Conservation (phyloP, 2,329 filamentous ascomycete species). For the Botrytis squamosa region DNA sequence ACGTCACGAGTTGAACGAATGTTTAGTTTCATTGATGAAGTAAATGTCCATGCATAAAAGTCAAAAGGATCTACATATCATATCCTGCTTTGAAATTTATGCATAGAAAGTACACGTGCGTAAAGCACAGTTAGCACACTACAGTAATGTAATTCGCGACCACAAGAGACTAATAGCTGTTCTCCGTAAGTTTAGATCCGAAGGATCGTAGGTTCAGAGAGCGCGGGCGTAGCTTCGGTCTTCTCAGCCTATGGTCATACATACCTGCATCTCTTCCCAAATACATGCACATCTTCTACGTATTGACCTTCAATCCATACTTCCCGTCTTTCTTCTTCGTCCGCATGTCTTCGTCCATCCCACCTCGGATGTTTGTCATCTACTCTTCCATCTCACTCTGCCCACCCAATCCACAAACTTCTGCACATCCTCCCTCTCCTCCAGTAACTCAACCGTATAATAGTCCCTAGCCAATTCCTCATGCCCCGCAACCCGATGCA, state of each 20-base stretch:
- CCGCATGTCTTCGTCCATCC: neutral
- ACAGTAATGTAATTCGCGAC: neutral
- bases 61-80: neutral
- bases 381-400: slow-evolving; percentile 60
- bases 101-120: neutral
- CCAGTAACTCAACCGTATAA: slow-evolving; percentile 70
- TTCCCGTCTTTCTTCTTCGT: neutral
- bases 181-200: neutral
- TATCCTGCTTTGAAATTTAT: neutral
- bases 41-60: neutral
- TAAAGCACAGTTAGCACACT: accelerated
- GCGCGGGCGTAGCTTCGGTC: neutral
- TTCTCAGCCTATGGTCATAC: neutral
- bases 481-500: slow-evolving; percentile 72
- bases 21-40: neutral
- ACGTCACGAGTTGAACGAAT: neutral
- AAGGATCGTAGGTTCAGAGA: neutral
- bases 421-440: slow-evolving; percentile 68
- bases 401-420: slow-evolving; percentile 72
- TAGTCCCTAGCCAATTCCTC: slow-evolving; percentile 74
- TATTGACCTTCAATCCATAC: neutral
- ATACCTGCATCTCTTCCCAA: neutral
- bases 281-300: neutral
- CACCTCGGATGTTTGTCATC: neutral
- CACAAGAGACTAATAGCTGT: neutral